Evolutionary conservation across 169 alveolate species (phyloP), one percentile per base, ranked within the genome.

Genomic region (Cryptosporidium xiaoi): DNA sequence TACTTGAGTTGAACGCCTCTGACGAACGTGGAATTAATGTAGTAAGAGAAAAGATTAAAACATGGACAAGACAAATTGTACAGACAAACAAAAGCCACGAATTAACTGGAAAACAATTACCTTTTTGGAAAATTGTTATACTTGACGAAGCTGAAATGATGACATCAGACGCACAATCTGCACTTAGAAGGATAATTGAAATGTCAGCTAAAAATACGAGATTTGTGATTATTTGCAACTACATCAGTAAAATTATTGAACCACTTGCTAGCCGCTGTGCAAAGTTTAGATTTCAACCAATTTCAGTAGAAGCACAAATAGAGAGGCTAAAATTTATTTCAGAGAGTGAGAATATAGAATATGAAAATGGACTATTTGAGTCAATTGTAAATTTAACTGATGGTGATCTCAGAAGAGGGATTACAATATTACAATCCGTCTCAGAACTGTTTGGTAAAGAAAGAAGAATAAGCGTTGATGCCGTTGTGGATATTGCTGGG

Each of bases 101-200:
- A 12, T 94, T 93, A 71, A 95, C 97, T 0, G 93, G 93, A 34
- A 93, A 93, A 94, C 91, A 24, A 2, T 83, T 95, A 91, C 98
- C 97, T 6, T 93, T 96, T 51, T 96, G 97, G 94, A 97, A 98
- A 91, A 93, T 98, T 31, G 96, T 97, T 16, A 97, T 98, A 44
- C 93, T 98, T 55, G 99, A 98, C 91, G 99, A 98, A 92, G 99
- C 99, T 18, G 99, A 98, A 92, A 97, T 97, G 96, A 96, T 98
- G 97, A 98, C 99, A 20, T 93, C 93, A 15, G 99, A 98, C 68
- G 99, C 99, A 13, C 98, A 98, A 90, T 95, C 99, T 10, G 99
- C 99, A 20, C 94, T 98, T 33, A 93, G 99, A 82, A 94, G 99
- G 64, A 96, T 97, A 64, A 98, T 98, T 65, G 99, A 98, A 93